Evolutionary conservation across 108 stramenopile genomes (phyloP).

Genomic region (Craspedostauros australis): DNA sequence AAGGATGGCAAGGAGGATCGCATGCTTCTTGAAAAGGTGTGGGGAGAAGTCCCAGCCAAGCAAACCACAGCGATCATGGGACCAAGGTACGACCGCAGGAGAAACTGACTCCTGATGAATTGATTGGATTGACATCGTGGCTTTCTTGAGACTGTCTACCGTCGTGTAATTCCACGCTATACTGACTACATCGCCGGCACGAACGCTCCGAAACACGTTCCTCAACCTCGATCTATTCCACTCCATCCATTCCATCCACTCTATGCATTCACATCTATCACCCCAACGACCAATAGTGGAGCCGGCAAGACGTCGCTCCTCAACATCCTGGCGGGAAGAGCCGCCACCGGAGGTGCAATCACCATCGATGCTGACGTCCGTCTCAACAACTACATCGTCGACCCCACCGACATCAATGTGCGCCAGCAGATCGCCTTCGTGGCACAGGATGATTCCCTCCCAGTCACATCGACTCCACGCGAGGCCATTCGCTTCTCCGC

Average conservation of each 20-base stretch:
- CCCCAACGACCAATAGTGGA: no score
- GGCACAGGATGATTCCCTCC: constrained; percentile 76
- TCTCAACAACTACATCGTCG: constrained; percentile 57
- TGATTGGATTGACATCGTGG: no score
- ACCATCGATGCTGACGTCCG: constrained; percentile 50
- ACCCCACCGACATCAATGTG: constrained; percentile 56
- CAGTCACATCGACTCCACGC: constrained; percentile 76
- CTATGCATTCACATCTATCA: no score
- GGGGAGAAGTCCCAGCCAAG: constrained; percentile 44
- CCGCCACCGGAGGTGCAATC: constrained; percentile 25
- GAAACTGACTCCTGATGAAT: no score
- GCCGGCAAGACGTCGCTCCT: constrained; percentile 78
- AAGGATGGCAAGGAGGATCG: constrained; percentile 10
- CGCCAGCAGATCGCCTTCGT: constrained; percentile 82
- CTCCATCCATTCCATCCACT: no score
- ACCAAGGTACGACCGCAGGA: constrained; percentile 26
- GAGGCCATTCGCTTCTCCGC: constrained; percentile 84
- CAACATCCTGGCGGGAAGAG: constrained; percentile 73
- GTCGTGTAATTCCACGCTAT: no score
- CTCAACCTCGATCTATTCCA: no score
- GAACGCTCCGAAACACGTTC: no score
- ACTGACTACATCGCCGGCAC: no score
- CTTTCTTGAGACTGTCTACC: no score
- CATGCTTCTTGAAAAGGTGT: constrained; percentile 36
- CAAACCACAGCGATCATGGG: constrained; percentile 57